Evolutionary conservation across 2,329 filamentous ascomycete species (phyloP).

Genomic region (Cordyceps tenuipes): DNA sequence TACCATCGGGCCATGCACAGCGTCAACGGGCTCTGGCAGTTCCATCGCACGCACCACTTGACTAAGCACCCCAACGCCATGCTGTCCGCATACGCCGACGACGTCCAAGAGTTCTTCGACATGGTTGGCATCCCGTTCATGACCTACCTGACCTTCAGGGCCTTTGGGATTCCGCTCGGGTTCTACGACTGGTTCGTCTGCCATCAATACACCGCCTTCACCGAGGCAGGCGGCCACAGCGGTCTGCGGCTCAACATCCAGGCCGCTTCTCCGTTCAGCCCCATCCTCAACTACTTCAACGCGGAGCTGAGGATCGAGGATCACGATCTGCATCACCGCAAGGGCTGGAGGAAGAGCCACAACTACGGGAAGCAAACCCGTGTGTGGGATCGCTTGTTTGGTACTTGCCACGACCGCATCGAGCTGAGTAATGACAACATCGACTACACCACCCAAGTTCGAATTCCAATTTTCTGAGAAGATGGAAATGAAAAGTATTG

Average conservation of each 20-base stretch:
- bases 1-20: conserved; percentile 35
- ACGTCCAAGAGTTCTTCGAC: conserved; percentile 32
- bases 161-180: conserved; percentile 29
- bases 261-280: conserved; percentile 23
- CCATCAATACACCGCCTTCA: conserved; percentile 32
- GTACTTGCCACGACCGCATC: conserved; percentile 26
- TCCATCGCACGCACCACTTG: conserved; percentile 33
- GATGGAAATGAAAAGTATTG: background rate
- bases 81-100: conserved; percentile 31
- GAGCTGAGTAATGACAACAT: conserved; percentile 23
- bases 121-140: conserved; percentile 30
- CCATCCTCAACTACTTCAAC: conserved; percentile 24
- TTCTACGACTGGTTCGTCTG: conserved; percentile 40
- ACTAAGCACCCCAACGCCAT: conserved; percentile 35
- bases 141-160: conserved; percentile 26
- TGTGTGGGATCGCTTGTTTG: conserved; percentile 27
- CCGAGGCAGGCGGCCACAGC: conserved; percentile 28
- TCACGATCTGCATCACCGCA: conserved; percentile 16
- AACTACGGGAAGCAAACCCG: conserved; percentile 30
- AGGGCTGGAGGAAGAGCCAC: conserved; percentile 26
- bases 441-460: conserved; percentile 21
- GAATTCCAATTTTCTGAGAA: background rate
- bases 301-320: conserved; percentile 32
- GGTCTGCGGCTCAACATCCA: conserved; percentile 27
- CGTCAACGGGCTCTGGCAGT: conserved; percentile 29